Evolutionary conservation across 768 basidiomycete species (phyloP).

Genomic region (Pleurotus tuoliensis): DNA sequence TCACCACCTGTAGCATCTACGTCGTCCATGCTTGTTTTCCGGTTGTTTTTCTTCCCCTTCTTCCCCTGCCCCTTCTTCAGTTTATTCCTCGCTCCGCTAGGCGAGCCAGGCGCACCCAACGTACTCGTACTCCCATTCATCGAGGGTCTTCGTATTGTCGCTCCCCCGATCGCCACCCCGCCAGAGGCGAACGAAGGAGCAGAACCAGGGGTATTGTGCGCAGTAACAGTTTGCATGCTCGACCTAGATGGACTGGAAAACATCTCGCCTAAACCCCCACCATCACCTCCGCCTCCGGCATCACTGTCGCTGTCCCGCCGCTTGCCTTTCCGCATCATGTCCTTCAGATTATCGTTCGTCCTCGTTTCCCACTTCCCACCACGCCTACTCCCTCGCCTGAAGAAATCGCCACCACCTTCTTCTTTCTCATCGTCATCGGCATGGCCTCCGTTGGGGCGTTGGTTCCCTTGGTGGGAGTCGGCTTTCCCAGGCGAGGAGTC

Average conservation of each 20-base stretch:
- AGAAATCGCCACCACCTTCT: neutral
- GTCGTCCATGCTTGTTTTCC: neutral
- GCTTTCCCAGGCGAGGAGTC: neutral
- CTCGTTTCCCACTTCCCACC: constrained; percentile 18
- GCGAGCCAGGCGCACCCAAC: neutral
- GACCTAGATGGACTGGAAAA: too few relatives aligned
- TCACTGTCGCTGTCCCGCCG: constrained; percentile 9
- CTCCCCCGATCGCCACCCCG: too few relatives aligned
- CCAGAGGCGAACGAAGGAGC: too few relatives aligned
- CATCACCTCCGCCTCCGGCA: too few relatives aligned
- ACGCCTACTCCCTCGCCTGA: neutral
- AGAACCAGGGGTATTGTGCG: too few relatives aligned
- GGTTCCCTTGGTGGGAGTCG: constrained; percentile 11
- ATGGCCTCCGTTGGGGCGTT: constrained; percentile 20
- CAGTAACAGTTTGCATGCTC: too few relatives aligned
- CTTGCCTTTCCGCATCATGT: constrained; percentile 7
- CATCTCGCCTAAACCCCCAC: too few relatives aligned
- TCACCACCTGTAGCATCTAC: constrained; percentile 13
- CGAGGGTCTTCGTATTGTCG: constrained; percentile 17
- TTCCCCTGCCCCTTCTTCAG: constrained; percentile 2
- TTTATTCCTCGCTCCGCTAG: constrained; percentile 4
- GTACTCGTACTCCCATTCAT: neutral
- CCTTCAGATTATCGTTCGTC: constrained; percentile 20
- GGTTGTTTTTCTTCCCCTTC: neutral
- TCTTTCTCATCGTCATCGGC: neutral